Evolutionary conservation across 768 basidiomycete genomes (phyloP), one percentile per base, ranked within the genome.

Genomic region (Boletus sp.): DNA sequence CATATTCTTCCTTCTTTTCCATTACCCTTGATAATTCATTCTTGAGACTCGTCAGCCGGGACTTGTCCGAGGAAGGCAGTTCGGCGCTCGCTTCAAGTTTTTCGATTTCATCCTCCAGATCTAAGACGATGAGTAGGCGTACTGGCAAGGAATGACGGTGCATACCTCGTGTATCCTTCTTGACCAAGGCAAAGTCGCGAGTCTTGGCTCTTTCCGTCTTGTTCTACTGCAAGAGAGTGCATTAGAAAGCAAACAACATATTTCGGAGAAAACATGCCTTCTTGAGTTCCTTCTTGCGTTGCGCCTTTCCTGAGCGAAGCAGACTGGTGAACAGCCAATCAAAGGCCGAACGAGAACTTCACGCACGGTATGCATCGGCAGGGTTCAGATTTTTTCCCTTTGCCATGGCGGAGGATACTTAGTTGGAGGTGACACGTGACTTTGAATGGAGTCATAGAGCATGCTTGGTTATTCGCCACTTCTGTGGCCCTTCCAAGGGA

Each of bases 271-370:
- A 47, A 54, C 60, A 46, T 61, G 61, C 94, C 87, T 94, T 96
- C 77, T 96, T 96, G 44, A 98, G 77, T 71, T 99, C 96, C 71
- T 94, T 98, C 73, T 94, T 94, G 57, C 92, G 82, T 69, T 87
- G 88, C 4, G 92, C 86, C 75, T 98, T 98, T 54, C 94, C 94
- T 97, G 64, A 28, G 35, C 36, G 30, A 45, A 4, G 24, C 7
- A 17, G 32, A 32, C n/a, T 12, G 3, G 36, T 63, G n/a, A 55
- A 28, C 29, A 58, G 18, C 59, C 5, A 53, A 24, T 41, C n/a
- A 50, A n/a, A 11, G 11, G 51, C 20, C 11, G 18, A n/a, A 36
- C 47, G 1, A 37, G 24, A 33, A 35, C 32, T 36, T 10, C 44
- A 83, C 90, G 67, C 67, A 92, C 96, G 86, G 72, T 79, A 89